These are phyloP conservation scores for Colletotrichum sp. DNA, from an alignment of 2,329 filamentous ascomycete species.

Conservation along the genomic window DNA sequence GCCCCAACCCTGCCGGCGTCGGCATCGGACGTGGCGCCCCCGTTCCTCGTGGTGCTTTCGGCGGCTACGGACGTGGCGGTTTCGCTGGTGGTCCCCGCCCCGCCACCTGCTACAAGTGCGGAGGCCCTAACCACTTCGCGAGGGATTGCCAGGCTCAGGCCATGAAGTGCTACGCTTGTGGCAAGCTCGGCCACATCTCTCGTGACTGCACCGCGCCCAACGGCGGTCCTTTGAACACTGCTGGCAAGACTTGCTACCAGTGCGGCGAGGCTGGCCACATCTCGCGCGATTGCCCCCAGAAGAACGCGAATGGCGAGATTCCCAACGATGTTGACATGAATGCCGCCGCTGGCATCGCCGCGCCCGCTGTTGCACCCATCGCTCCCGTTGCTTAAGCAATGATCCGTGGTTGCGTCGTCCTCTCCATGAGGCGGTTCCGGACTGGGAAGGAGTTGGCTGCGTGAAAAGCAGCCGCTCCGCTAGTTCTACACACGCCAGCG, in stretches of 20 bases:
- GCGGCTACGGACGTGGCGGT: constrained; percentile 73
- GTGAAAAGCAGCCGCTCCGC: not conserved
- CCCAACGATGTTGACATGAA: constrained; percentile 48
- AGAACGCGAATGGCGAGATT: constrained; percentile 60
- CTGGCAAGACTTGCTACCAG: constrained; percentile 98
- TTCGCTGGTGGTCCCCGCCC: constrained; percentile 73
- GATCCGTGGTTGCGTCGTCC: not conserved
- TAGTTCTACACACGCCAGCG: not conserved
- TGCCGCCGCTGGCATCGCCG: constrained; percentile 41
- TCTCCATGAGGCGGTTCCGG: not conserved
- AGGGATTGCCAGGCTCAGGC: constrained; percentile 98
- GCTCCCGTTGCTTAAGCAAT: constrained; percentile 45
- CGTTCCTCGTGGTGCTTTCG: constrained; percentile 74
- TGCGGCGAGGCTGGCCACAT: constrained; percentile 97
- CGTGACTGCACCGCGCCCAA: constrained; percentile 95
- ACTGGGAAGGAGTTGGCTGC: not conserved
- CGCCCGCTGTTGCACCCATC: constrained; percentile 38
- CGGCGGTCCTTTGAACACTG: constrained; percentile 92
- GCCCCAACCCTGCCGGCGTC: constrained; percentile 74
- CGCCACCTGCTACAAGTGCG: constrained; percentile 77
- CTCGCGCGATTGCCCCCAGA: constrained; percentile 89
- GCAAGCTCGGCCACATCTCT: constrained; percentile 90
- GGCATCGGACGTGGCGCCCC: constrained; percentile 70
- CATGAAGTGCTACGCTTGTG: constrained; percentile 98
- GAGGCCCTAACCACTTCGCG: constrained; percentile 95